Evolutionary conservation across 148 eudicot genomes (phyloP), one percentile per base, ranked within the genome.

Genomic region (Amaranthus palmeri): DNA sequence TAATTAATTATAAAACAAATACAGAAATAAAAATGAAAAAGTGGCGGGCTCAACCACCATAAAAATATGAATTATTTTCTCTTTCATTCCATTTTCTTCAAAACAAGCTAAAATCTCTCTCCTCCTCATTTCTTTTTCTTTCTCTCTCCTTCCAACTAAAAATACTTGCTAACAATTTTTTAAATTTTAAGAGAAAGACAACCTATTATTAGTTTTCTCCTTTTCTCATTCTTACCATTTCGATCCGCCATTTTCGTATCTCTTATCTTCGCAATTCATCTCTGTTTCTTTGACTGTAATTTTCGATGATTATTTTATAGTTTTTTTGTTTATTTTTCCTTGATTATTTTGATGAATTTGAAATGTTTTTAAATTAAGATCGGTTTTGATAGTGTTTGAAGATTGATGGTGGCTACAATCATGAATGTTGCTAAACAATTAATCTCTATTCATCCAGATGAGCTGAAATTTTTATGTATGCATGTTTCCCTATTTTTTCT

Each of bases 361-460:
- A 49, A 51, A 44, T 45, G 52, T 57, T 50, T 44, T 7, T 17
- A 5, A 49, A 70, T 46, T 65, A 55, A 54, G 60, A 66, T 65
- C 66, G 63, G 58, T 67, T 52, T 54, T 61, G 65, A 44, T 46
- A 72, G 56, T 58, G 36, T 52, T 77, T 36, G 68, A 42, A 43
- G 53, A 50, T 4, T 68, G 13, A 63, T 69, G 76, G 64, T 43
- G 57, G 57, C 69, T 56, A 57, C 74, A 73, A 72, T 70, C 56
- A 84, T 83, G 85, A 76, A 74, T 77, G 78, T 80, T 69, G 69
- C 63, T 25, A 85, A 80, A 70, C 90, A 83, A 54, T 84, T 88
- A 78, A 81, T 92, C 67, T 79, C 88, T 61, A 88, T 92, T 81
- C 84, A 83, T 6, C 97, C 97, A 14, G 91, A 88, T 14, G 97